Evolutionary conservation across 768 basidiomycete genomes (phyloP), one percentile per base, ranked within the genome.

Genomic region (Lactarius quietus): DNA sequence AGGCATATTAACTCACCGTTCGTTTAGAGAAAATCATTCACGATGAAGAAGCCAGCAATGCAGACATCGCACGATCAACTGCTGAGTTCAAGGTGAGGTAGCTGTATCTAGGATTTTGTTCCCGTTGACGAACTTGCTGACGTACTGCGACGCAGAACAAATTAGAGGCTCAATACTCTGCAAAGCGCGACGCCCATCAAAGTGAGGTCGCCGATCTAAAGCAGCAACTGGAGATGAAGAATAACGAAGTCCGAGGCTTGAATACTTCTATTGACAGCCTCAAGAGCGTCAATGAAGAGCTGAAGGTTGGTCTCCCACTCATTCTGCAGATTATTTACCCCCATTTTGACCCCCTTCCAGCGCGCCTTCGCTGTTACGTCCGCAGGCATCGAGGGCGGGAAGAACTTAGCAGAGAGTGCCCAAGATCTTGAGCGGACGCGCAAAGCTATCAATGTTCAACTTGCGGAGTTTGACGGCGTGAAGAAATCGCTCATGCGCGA

Each of bases 401-500:
- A 93, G 83, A 95, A 92, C 76, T 85, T 98, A 48, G 97, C 94
- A 35, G 93, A 97, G 79, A 95, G 94, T 72, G 94, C 96, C 3
- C 92, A 95, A 78, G 97, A 99, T 78, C 86, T 98, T 70, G 97
- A 99, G 78, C 85, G 96, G 63, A 94, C 93, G 53, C 86, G 97
- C 70, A 98, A 97, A 78, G 92, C 93, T 15, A 95, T 97, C 78
- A 96, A 94, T 68, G 90, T 95, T n/a, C 96, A 98, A 73, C 87
- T 96, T 65, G 93, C 95, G 65, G 97, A 99, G 74, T 99, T 99
- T 76, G 97, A 99, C 74, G 90, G 92, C 23, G 95, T 97, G 71
- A 98, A 98, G 84, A 96, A 97, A 81, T 96, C 92, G 56, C 85
- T 99, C 68, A 97, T 99, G 92, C 89, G 94, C 41, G 97, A 99